phyloP scores from a whole-genome alignment of 2,329 filamentous ascomycete genomes.

The Diaporthe sp. region DNA sequence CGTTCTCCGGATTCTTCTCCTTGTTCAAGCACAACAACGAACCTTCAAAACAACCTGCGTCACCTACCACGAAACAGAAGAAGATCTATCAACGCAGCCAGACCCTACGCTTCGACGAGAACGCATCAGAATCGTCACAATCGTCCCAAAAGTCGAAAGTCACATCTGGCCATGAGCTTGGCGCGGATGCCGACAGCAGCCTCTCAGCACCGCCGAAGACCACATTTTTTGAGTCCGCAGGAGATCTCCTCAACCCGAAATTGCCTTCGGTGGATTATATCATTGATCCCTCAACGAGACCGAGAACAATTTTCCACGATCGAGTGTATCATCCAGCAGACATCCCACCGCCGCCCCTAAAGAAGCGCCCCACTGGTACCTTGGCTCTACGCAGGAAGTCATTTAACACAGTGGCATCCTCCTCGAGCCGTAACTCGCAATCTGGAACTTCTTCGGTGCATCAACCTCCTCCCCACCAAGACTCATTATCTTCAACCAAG shows the following conservation, averaged over 20 bases:
- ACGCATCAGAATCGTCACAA: conserved; percentile 49
- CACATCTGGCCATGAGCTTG: conserved; percentile 65
- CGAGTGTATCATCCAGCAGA: conserved; percentile 94
- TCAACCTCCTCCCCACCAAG: conserved; percentile 55
- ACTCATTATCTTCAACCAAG: conserved; percentile 58
- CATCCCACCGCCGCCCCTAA: conserved; percentile 85
- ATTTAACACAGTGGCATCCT: conserved; percentile 42
- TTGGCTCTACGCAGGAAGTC: conserved; percentile 51
- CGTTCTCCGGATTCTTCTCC: conserved; percentile 76
- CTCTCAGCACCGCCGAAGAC: conserved; percentile 86
- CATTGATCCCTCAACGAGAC: conserved; percentile 83
- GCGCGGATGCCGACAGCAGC: conserved; percentile 56
- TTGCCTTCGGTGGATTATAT: conserved; percentile 86
- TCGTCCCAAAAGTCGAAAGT: conserved; percentile 57
- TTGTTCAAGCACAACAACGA: conserved; percentile 76
- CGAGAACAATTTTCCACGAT: conserved; percentile 96
- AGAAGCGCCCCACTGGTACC: conserved; percentile 61
- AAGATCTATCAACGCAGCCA: conserved; percentile 85
- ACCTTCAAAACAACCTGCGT: conserved; percentile 61
- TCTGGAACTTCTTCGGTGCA: conserved; percentile 54
- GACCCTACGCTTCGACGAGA: conserved; percentile 70
- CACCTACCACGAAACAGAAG: conserved; percentile 70
- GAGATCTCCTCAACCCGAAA: conserved; percentile 91
- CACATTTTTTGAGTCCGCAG: conserved; percentile 94
- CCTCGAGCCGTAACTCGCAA: conserved; percentile 41